phyloP scores from a whole-genome alignment of 257 asterid genomes.

The Sherardia arvensis region DNA sequence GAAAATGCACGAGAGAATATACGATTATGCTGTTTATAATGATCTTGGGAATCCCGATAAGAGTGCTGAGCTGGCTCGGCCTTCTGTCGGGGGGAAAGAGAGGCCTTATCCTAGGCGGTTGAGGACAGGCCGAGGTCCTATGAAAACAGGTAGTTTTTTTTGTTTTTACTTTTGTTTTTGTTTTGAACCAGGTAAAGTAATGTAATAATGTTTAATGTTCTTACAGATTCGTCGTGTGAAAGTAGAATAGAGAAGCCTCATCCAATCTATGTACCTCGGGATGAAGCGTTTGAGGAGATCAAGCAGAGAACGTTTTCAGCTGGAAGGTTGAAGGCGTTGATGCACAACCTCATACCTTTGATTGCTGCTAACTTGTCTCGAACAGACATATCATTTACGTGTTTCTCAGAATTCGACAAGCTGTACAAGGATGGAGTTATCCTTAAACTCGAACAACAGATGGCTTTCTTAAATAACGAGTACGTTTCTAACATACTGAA shows the following conservation, averaged over 20 bases:
- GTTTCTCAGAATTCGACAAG: constrained; percentile 70
- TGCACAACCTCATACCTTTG: constrained; percentile 78
- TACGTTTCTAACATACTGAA: constrained; percentile 26
- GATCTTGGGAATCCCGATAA: constrained; percentile 88
- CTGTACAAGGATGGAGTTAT: constrained; percentile 49
- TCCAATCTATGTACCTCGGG: constrained; percentile 87
- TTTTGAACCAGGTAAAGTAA: neutral
- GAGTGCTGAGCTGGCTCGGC: constrained; percentile 47
- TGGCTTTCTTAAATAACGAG: constrained; percentile 13
- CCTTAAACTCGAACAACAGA: constrained; percentile 35
- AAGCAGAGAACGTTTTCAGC: constrained; percentile 71
- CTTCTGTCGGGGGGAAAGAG: constrained; percentile 50
- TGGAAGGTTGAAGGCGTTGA: constrained; percentile 70
- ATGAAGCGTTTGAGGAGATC: constrained; percentile 80
- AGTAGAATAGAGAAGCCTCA: constrained; percentile 72
- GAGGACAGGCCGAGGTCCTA: constrained; percentile 69
- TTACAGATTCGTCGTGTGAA: constrained; percentile 52
- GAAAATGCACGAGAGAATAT: constrained; percentile 62
- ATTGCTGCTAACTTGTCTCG: constrained; percentile 53
- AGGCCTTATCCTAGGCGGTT: constrained; percentile 91
- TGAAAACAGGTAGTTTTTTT: constrained; percentile 40
- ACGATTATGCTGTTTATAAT: constrained; percentile 74
- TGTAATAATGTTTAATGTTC: constrained; percentile 4
- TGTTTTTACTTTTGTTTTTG: no score
- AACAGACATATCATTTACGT: constrained; percentile 70